Base-by-base conservation (phyloP, 768 basidiomycete genomes). In the Asterophora parasitica region DNA sequence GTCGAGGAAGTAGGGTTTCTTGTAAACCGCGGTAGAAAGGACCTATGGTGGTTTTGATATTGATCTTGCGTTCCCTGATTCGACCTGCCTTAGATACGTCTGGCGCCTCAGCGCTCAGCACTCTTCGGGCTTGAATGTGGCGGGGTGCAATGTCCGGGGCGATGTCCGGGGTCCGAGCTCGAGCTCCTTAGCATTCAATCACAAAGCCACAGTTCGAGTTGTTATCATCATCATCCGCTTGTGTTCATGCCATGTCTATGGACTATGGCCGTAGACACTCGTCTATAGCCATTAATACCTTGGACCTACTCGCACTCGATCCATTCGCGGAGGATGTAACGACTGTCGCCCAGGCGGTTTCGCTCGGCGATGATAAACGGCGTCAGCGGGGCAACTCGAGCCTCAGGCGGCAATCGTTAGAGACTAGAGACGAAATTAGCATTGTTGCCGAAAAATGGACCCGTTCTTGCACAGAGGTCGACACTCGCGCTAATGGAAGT, bases 381-480 rank as follows among this genome's bases (percentile, higher is more conserved):
- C 30, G 35, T 27, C 39, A 15, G 27, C 39, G 3, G 26, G 39
- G 27, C 39, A 34, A 42, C 39, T n/a, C 9, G 19, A 33, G 28
- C 33, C 6, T 31, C 15, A 39, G 37, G 35, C 35, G 39, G 34
- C 28, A 19, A 23, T 44, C 34, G 8, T 16, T 43, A 26, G 36
- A 42, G 15, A 28, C 41, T 39, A 48, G 37, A 42, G n/a, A 19
- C 27, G 38, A 36, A 34, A 52, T 19, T 16, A 43, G 43, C 6
- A 32, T 16, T 45, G 19, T 34, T 3, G 28, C 12, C 12, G 50
- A 39, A 13, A 45, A 49, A 26, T 62, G 61, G 50, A 42, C 30
- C 26, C 55, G 65, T 42, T 55, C 64, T 27, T 57, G 55, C 23
- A 64, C 65, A 4, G 66, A 61, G 32, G 49, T 55, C 15, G 47